Percentiles rank a stretch among this genome's conserved stretches.
These are phyloP conservation scores for Cryptococcus sp. DNA, from an alignment of 1,284 basidiomycete genomes.

Conservation along the genomic window DNA sequence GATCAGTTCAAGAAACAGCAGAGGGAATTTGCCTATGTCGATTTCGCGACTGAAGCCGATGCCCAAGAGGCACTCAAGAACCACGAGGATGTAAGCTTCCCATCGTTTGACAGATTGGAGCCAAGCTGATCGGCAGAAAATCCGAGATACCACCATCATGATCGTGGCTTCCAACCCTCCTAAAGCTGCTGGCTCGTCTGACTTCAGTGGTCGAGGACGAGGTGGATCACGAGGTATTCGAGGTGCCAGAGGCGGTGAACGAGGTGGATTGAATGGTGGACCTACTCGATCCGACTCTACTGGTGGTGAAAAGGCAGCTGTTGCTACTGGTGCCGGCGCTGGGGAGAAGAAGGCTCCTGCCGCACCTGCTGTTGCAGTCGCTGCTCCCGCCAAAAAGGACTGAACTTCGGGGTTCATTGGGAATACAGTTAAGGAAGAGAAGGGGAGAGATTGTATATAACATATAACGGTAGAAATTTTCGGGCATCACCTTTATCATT, in stretches of 20 bases:
- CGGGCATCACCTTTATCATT: no score
- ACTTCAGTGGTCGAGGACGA: slow-evolving; percentile 44
- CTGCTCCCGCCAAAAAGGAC: neutral
- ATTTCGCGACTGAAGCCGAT: slow-evolving; percentile 76
- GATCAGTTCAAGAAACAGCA: slow-evolving; percentile 45
- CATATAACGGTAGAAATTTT: no score
- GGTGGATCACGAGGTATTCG: slow-evolving; percentile 51
- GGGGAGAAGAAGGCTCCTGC: slow-evolving; percentile 4
- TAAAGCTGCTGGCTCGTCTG: slow-evolving; percentile 11
- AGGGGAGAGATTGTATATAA: neutral
- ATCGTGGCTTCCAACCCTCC: slow-evolving; percentile 46
- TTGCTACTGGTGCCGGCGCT: neutral
- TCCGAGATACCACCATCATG: slow-evolving; percentile 47
- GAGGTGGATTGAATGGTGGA: slow-evolving; percentile 2
- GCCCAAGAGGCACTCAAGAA: slow-evolving; percentile 72
- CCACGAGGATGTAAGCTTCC: slow-evolving; percentile 59
- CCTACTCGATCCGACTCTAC: neutral
- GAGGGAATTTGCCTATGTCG: slow-evolving; percentile 63
- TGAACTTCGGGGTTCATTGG: neutral
- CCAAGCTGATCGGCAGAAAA: slow-evolving; percentile 16
- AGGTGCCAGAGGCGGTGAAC: slow-evolving; percentile 19
- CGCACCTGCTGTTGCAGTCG: neutral
- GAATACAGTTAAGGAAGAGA: neutral
- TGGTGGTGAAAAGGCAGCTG: neutral
- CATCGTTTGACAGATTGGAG: neutral